These are phyloP conservation scores for Perkinsus olseni DNA, from an alignment of 169 alveolate genomes.

Conservation along the genomic window DNA sequence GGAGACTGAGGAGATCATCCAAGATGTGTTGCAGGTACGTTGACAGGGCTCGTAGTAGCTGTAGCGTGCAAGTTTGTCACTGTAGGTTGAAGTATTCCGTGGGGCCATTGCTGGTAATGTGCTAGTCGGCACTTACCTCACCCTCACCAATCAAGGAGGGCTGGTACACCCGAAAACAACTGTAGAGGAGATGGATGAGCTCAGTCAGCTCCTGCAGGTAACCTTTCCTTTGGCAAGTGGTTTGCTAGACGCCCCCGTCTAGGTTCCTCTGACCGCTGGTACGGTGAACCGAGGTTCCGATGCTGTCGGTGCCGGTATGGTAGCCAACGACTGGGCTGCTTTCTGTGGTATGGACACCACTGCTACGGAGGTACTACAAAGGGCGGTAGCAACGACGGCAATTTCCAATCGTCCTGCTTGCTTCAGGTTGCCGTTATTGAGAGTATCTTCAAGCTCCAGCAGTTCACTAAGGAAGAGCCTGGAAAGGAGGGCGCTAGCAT, in stretches of 20 bases:
- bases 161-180: conserved; percentile 91
- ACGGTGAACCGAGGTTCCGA: conserved; percentile 98
- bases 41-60: background rate
- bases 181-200: conserved; percentile 95
- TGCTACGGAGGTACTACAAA: conserved; percentile 79
- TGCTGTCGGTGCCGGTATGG: conserved; percentile 75
- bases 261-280: conserved; percentile 95
- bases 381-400: too few relatives aligned
- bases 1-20: conserved; percentile 96
- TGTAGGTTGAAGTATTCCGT: conserved; percentile 95
- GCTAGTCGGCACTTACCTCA: conserved; percentile 94
- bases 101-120: conserved; percentile 98
- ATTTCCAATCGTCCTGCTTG: too few relatives aligned
- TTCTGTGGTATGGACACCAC: conserved; percentile 99
- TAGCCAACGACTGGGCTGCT: conserved; percentile 97
- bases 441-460: conserved; percentile 76
- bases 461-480: background rate
- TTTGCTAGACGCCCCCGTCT: background rate
- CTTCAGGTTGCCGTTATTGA: conserved; percentile 73
- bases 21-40: conserved; percentile 68
- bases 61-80: background rate
- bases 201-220: conserved; percentile 82
- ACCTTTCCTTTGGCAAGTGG: background rate
- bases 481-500: background rate
- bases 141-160: conserved; percentile 92